Evolutionary conservation across 2,329 filamentous ascomycete species (phyloP).

Genomic region (Colletotrichum godetiae): DNA sequence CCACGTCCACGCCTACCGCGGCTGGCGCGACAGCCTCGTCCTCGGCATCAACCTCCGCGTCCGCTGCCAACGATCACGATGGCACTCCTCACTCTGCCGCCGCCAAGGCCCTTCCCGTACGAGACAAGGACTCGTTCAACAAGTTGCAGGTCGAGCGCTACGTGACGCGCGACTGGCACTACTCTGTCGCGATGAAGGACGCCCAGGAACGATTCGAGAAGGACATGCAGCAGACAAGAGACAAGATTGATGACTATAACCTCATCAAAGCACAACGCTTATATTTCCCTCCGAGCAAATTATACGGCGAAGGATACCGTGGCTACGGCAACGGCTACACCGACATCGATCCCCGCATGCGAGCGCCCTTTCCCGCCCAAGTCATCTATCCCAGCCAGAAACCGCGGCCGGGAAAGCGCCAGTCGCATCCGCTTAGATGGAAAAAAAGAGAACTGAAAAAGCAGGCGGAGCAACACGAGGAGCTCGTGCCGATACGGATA

Average conservation of each 20-base stretch:
- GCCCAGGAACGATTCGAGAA: constrained; percentile 65
- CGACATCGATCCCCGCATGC: constrained; percentile 56
- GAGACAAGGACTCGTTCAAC: constrained; percentile 68
- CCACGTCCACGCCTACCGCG: constrained; percentile 44
- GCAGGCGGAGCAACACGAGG: constrained; percentile 91
- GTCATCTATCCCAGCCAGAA: constrained; percentile 85
- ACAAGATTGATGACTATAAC: constrained; percentile 78
- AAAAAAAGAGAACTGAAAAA: constrained; percentile 82
- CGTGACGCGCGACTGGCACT: constrained; percentile 64
- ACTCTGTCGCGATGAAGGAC: constrained; percentile 62
- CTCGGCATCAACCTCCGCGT: constrained; percentile 45
- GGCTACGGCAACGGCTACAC: constrained; percentile 91
- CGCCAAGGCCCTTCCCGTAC: constrained; percentile 50
- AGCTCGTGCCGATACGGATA: constrained; percentile 88
- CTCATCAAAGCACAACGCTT: constrained; percentile 65
- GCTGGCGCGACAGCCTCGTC: constrained; percentile 44
- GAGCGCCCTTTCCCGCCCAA: constrained; percentile 33
- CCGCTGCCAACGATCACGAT: constrained; percentile 37
- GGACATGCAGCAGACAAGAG: constrained; percentile 71
- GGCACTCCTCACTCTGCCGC: constrained; percentile 31
- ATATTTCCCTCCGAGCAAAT: constrained; percentile 66
- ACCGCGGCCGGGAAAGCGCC: constrained; percentile 80
- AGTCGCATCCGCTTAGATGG: constrained; percentile 78
- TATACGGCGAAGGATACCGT: constrained; percentile 82
- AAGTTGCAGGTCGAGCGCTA: constrained; percentile 65